A percentile compares a stretch with the other conserved stretches of the same genome.
phyloP scores from a whole-genome alignment of 2,329 filamentous ascomycete species.

The Aspergillus thermomutatus region DNA sequence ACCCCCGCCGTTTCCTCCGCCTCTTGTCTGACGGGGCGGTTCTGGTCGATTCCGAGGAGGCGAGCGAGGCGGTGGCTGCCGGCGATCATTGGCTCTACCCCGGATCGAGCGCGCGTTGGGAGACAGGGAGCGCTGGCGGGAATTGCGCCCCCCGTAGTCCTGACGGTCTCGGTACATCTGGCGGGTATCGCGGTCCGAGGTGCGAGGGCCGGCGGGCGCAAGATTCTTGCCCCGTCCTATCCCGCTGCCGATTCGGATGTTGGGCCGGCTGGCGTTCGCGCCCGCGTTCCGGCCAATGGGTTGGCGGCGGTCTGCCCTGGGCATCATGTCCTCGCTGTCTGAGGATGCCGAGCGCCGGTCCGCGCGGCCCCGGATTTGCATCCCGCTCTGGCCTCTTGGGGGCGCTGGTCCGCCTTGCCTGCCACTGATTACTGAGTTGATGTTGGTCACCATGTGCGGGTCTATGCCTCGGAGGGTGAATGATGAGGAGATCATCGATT shows the following conservation, averaged over 20 bases:
- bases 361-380: conserved; percentile 38
- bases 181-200: conserved; percentile 13
- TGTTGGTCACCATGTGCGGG: conserved; percentile 37
- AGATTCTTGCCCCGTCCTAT: conserved; percentile 28
- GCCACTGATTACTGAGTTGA: conserved; percentile 26
- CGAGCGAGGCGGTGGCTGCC: conserved; percentile 19
- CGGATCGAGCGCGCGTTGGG: conserved; percentile 22
- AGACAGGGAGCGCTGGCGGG: conserved; percentile 32
- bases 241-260: conserved; percentile 34
- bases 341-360: conserved; percentile 26
- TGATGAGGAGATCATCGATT: conserved; percentile 29
- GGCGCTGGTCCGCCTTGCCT: conserved; percentile 11
- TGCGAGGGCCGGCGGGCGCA: conserved; percentile 14
- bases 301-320: conserved; percentile 24
- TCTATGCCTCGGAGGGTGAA: conserved; percentile 40
- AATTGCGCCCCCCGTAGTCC: conserved; percentile 19
- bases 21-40: conserved; percentile 10
- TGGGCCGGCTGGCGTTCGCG: conserved; percentile 21
- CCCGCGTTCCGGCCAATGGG: conserved; percentile 20
- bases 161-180: conserved; percentile 27
- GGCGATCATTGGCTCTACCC: conserved; percentile 19
- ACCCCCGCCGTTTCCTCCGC: conserved; percentile 6
- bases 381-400: conserved; percentile 20
- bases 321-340: conserved; percentile 35
- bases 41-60: conserved; percentile 17